Base-by-base conservation (phyloP, 2,329 filamentous ascomycete species). In the Ascochyta pisi region DNA sequence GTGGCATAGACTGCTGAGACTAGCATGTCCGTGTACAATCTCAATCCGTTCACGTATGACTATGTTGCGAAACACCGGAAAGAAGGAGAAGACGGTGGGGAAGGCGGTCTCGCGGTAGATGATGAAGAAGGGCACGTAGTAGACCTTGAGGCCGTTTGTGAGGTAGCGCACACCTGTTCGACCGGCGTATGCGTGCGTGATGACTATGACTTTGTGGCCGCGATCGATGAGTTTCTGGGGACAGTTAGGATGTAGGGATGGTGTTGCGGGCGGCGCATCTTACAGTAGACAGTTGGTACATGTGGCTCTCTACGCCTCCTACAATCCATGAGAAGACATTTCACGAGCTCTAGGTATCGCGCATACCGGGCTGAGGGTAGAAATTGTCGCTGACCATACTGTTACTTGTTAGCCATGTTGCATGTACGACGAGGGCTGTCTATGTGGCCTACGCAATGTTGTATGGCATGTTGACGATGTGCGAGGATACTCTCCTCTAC, bases 321-420 rank as follows among this genome's bases (percentile, higher is more conserved):
- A 34, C 3, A 35, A 23, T 42, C 39, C 22, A 66, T 69, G 47
- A 73, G 69, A 63, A 44, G 54, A n/a, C 12, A 48, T 35, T 41
- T 33, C 23, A 33, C 26, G 23, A 33, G n/a, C 38, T 50, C 37
- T 42, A 24, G 13, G 13, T 23, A 24, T 34, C 4, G 16, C 27
- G 43, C 76, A 49, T 73, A 82, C 82, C 93, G 48, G 95, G 94
- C 72, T 98, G 94, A 13, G 95, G 95, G 74, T 96, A 99, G 87
- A 99, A 99, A 84, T 96, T 97, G 82, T 99, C 95, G 84, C 94
- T 93, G 76, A 97, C 91, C 95, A 99, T 99, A 57, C 85, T 87
- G 64, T 22, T 22, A 13, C 12, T 34, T 33, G 43, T 68, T 31
- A 69, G 62, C 54, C 50, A 23, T 31, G 12, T 15, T 35, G 24